phyloP scores from a whole-genome alignment of 768 basidiomycete species.

The Amanita phalloides region DNA sequence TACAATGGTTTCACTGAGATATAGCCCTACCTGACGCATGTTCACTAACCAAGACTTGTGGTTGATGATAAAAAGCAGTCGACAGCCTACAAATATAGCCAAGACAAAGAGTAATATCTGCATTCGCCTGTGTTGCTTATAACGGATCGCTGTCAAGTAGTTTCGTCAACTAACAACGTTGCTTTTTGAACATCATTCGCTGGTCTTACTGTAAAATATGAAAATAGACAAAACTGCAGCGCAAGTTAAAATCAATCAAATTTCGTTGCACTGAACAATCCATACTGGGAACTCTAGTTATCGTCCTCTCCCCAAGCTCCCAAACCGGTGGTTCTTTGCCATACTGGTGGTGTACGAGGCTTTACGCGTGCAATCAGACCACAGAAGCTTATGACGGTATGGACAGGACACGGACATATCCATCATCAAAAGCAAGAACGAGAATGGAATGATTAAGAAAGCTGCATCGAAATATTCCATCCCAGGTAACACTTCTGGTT shows the following conservation, averaged over 20 bases:
- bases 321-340: slow-evolving; percentile 42
- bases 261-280: slow-evolving; percentile 8
- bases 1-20: background rate
- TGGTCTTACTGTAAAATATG: slow-evolving; percentile 60
- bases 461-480: slow-evolving; percentile 65
- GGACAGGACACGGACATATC: slow-evolving; percentile 52
- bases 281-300: slow-evolving; percentile 66
- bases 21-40: slow-evolving; percentile 54
- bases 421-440: slow-evolving; percentile 70
- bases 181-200: background rate
- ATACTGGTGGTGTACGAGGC: slow-evolving; percentile 74
- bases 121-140: slow-evolving; percentile 42
- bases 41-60: slow-evolving; percentile 58
- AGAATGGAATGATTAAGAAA: slow-evolving; percentile 61
- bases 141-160: slow-evolving; percentile 40
- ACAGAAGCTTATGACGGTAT: background rate
- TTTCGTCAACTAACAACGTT: background rate
- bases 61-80: slow-evolving; percentile 66
- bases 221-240: slow-evolving; percentile 57
- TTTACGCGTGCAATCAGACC: slow-evolving; percentile 17
- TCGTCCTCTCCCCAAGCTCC: slow-evolving; percentile 44
- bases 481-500: slow-evolving; percentile 27
- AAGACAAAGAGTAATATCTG: slow-evolving; percentile 52
- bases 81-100: slow-evolving; percentile 44
- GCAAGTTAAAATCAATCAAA: background rate